Conservation (phyloP, 441 rosid species). For the Bruguiera hainesii region DNA sequence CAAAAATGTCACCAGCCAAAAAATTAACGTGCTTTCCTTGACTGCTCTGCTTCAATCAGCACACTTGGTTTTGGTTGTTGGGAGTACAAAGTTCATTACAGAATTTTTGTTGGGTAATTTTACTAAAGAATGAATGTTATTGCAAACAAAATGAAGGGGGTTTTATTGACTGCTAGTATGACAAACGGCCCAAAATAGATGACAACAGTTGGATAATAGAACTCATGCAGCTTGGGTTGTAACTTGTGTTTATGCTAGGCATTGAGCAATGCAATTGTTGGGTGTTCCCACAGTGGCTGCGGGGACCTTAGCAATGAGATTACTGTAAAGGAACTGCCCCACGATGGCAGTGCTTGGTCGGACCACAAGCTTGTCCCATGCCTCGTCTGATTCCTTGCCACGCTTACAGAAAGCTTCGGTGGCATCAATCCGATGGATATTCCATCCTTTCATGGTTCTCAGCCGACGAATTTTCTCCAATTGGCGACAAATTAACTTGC, state of each 20-base stretch:
- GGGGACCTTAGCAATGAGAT: slow-evolving; percentile 8
- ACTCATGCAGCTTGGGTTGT: neutral
- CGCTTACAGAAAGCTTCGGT: slow-evolving; percentile 44
- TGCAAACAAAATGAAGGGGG: no score
- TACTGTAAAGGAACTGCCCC: slow-evolving; percentile 34
- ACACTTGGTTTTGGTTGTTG: no score
- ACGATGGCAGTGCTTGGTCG: slow-evolving; percentile 45
- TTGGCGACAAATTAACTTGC: slow-evolving; percentile 51
- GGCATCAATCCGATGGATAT: slow-evolving; percentile 60
- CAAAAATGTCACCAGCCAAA: no score
- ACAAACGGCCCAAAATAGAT: no score
- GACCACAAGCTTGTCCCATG: slow-evolving; percentile 57
- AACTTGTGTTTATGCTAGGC: slow-evolving; percentile 11
- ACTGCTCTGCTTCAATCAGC: no score
- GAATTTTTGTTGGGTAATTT: neutral
- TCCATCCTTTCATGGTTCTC: slow-evolving; percentile 50
- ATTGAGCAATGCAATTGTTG: slow-evolving; percentile 24
- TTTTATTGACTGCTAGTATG: no score
- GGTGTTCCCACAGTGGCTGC: slow-evolving; percentile 2
- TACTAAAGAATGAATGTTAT: no score
- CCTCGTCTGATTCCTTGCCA: slow-evolving; percentile 49
- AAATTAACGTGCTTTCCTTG: no score
- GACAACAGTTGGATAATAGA: no score
- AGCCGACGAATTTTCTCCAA: slow-evolving; percentile 58
- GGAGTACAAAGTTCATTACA: no score